Percentiles rank a stretch among this genome's conserved stretches.
Conservation (phyloP, 2,329 filamentous ascomycete genomes). For the Clonostachys sp. region DNA sequence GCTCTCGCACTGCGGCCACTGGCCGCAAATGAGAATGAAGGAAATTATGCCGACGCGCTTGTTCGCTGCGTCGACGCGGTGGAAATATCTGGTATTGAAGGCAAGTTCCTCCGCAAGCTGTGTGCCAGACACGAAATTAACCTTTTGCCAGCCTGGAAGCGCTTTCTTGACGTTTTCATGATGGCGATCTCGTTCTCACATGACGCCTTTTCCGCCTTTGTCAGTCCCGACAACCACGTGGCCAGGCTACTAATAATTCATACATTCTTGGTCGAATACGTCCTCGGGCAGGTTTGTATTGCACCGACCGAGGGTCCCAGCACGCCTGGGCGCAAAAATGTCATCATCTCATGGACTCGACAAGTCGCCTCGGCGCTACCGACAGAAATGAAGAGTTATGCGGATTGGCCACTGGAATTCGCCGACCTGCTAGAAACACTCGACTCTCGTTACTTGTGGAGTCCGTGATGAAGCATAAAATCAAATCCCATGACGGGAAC, state of each 20-base stretch:
- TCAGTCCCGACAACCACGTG: constrained; percentile 17
- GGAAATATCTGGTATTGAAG: constrained; percentile 8
- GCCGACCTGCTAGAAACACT: constrained; percentile 11
- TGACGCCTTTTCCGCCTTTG: constrained; percentile 22
- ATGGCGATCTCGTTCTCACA: constrained; percentile 10
- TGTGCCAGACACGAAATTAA: background rate
- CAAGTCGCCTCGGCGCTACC: constrained; percentile 11
- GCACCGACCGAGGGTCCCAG: constrained; percentile 10
- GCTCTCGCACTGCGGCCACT: constrained; percentile 8
- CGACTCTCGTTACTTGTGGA: constrained; percentile 16
- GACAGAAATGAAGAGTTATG: constrained; percentile 6
- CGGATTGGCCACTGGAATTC: constrained; percentile 11
- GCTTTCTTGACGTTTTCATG: constrained; percentile 12
- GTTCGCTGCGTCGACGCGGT: constrained; percentile 6
- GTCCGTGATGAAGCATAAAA: constrained; percentile 7
- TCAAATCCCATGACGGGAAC: too few relatives aligned
- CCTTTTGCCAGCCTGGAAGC: constrained; percentile 9
- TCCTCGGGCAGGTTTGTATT: constrained; percentile 14
- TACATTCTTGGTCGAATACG: constrained; percentile 24
- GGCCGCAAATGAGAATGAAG: constrained; percentile 8
- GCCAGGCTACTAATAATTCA: constrained; percentile 28
- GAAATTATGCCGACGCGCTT: constrained; percentile 9
- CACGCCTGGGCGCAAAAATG: constrained; percentile 12
- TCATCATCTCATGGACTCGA: constrained; percentile 15
- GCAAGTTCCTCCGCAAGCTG: constrained; percentile 3